phyloP scores from a whole-genome alignment of 148 eudicot species.

The Rhododendron mucronatum region DNA sequence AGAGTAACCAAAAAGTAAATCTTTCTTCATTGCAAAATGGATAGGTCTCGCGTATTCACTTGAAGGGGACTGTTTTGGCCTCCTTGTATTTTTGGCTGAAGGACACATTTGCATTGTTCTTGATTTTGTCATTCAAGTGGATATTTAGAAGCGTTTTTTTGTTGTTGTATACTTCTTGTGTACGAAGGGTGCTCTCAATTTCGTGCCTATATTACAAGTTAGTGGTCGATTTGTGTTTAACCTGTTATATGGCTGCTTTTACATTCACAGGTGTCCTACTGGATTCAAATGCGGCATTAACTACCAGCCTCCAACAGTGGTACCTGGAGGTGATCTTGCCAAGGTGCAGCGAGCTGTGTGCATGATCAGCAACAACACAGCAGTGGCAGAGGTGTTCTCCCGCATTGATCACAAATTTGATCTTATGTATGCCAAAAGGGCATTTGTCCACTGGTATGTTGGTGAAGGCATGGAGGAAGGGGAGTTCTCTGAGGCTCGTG shows the following conservation, averaged over 20 bases:
- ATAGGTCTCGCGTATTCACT: neutral
- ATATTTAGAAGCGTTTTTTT: neutral
- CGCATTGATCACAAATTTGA: slow-evolving; percentile 63
- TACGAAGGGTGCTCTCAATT: neutral
- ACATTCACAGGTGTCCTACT: slow-evolving; percentile 50
- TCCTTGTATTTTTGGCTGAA: neutral
- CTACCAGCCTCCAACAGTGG: slow-evolving; percentile 63
- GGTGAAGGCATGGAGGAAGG: slow-evolving; percentile 79
- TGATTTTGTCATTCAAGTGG: neutral
- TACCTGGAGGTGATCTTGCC: slow-evolving; percentile 66
- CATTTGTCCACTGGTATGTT: slow-evolving; percentile 67
- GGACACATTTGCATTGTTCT: neutral
- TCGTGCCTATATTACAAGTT: neutral
- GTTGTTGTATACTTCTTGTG: neutral
- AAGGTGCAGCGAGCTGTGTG: slow-evolving; percentile 65
- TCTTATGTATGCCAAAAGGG: slow-evolving; percentile 63
- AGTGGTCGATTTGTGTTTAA: neutral
- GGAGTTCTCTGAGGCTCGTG: slow-evolving; percentile 70
- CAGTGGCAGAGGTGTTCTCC: slow-evolving; percentile 62
- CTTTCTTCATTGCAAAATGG: neutral
- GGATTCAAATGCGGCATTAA: slow-evolving; percentile 67
- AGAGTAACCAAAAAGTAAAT: neutral
- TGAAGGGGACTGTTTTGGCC: neutral
- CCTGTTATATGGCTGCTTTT: neutral
- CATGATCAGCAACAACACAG: slow-evolving; percentile 72